Evolutionary conservation across 192 early-diverging fungal species (phyloP).

Genomic region (Hyaloraphidium curvatum): DNA sequence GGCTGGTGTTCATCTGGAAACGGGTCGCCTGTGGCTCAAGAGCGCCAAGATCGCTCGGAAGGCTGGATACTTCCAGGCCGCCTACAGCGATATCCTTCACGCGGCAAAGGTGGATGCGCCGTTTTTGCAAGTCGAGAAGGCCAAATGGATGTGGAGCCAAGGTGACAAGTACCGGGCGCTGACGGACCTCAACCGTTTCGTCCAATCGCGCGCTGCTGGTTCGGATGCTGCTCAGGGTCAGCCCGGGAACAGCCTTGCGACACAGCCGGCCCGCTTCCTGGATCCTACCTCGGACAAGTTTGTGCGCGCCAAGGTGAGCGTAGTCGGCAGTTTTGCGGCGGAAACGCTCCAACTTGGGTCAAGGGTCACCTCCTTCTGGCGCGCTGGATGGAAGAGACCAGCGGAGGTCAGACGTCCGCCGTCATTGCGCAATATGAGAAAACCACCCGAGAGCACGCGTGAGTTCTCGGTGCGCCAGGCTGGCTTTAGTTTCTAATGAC

Average conservation of each 20-base stretch:
- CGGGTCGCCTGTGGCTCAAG: constrained; percentile 27
- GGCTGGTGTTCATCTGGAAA: not conserved
- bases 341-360: not conserved
- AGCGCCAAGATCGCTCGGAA: constrained; percentile 36
- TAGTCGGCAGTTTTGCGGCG: not conserved
- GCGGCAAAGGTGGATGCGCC: constrained; percentile 21
- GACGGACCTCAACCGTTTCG: constrained; percentile 16
- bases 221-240: not conserved
- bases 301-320: constrained; percentile 9
- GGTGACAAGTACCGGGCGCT: constrained; percentile 30
- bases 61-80: constrained; percentile 29
- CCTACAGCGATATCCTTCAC: constrained; percentile 35
- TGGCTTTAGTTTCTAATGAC: constrained; percentile 2
- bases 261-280: not conserved
- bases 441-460: constrained; percentile 11
- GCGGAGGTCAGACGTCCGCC: constrained; percentile 12
- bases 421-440: constrained; percentile 21
- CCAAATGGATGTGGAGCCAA: constrained; percentile 35
- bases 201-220: not conserved
- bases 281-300: constrained; percentile 8
- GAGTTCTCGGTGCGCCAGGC: not conserved
- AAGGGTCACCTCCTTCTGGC: constrained; percentile 25
- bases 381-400: constrained; percentile 34
- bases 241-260: not conserved
- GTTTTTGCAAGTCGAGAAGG: constrained; percentile 26